phyloP scores from a whole-genome alignment of 768 basidiomycete genomes.

The Tephrocybe sp. region DNA sequence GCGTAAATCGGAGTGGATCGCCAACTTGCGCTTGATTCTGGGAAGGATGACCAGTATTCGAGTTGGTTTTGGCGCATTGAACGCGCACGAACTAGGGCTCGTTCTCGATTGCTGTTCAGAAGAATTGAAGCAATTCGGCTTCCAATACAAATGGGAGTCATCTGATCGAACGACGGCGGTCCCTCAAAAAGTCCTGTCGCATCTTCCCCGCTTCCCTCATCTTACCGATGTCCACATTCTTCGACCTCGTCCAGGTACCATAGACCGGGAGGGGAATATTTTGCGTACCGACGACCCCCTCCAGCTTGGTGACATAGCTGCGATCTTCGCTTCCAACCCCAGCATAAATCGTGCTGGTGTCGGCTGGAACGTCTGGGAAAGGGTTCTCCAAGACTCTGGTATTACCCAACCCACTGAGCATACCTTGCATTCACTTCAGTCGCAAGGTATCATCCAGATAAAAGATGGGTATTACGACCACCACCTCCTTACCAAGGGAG shows the following conservation, averaged over 20 bases:
- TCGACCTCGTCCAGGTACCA: conserved; percentile 19
- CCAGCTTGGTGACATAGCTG: conserved; percentile 13
- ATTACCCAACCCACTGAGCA: neutral
- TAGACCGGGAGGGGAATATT: neutral
- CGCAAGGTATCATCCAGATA: neutral
- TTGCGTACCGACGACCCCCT: conserved; percentile 4
- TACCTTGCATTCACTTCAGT: neutral
- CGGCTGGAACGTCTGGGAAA: conserved; percentile 19
- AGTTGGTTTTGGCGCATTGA: neutral
- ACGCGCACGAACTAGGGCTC: neutral
- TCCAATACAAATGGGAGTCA: conserved; percentile 10
- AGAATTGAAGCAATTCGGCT: neutral
- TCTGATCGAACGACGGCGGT: conserved; percentile 11
- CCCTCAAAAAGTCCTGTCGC: conserved; percentile 12
- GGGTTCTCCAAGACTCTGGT: neutral
- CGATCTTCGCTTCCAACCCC: conserved; percentile 15
- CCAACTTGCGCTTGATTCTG: neutral
- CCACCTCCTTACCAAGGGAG: neutral
- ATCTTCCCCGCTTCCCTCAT: conserved; percentile 13
- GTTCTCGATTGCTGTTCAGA: neutral
- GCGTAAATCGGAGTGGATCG: neutral
- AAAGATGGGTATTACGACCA: neutral
- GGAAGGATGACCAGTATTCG: neutral
- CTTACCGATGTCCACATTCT: conserved; percentile 22
- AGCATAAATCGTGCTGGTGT: conserved; percentile 18